These are phyloP conservation scores for Colletotrichum neosansevieriae DNA, from an alignment of 2,329 filamentous ascomycete genomes.

Conservation along the genomic window DNA sequence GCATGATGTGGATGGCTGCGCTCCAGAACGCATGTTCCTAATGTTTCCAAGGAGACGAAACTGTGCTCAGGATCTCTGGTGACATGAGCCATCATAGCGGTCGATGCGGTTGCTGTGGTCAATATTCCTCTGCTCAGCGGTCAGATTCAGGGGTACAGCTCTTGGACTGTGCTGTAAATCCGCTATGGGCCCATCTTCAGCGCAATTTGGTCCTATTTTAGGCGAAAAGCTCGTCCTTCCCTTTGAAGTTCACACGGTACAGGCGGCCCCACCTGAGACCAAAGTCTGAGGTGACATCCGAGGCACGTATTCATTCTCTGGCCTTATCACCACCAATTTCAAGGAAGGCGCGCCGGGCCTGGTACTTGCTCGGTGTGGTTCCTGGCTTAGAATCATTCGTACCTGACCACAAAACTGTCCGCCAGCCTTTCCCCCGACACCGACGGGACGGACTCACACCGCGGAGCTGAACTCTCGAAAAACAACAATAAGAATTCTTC, in stretches of 20 bases:
- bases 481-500: neutral
- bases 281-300: neutral
- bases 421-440: neutral
- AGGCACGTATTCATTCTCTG: conserved; percentile 15
- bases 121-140: neutral
- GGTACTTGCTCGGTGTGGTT: conserved; percentile 26
- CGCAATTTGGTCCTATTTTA: neutral
- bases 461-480: neutral
- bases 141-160: conserved; percentile 22
- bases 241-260: neutral
- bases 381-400: conserved; percentile 16
- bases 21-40: neutral
- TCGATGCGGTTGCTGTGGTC: conserved; percentile 2
- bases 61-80: neutral
- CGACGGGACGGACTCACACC: neutral
- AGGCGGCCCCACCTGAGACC: neutral
- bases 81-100: neutral
- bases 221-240: neutral
- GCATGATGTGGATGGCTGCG: neutral
- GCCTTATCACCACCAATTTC: conserved; percentile 25
- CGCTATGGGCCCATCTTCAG: neutral
- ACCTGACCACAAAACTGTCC: conserved; percentile 21
- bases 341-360: conserved; percentile 21
- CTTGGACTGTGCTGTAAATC: neutral
- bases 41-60: conserved; percentile 9